These are phyloP conservation scores for Durotheca rogersii DNA, from an alignment of 495 filamentous ascomycete genomes.

Conservation along the genomic window DNA sequence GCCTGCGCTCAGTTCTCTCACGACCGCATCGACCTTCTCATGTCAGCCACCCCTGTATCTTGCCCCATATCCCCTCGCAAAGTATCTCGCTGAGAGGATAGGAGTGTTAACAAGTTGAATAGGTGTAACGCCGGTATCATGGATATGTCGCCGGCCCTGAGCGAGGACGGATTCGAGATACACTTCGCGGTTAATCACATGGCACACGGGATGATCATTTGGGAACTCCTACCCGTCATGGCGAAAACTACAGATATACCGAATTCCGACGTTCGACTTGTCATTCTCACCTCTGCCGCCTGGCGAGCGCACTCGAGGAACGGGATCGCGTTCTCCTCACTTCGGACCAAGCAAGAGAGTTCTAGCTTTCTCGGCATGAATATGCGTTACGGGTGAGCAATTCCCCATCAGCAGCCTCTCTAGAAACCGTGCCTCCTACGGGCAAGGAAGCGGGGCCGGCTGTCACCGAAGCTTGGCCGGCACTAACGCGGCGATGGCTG, in stretches of 20 bases:
- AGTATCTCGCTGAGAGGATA: neutral
- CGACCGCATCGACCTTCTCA: conserved; percentile 44
- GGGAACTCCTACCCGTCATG: conserved; percentile 61
- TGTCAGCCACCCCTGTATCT: conserved; percentile 17
- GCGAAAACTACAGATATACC: conserved; percentile 48
- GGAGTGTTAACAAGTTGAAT: neutral
- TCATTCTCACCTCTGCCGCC: conserved; percentile 37
- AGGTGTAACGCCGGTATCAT: conserved; percentile 67
- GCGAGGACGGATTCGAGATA: conserved; percentile 67
- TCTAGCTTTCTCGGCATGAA: conserved; percentile 17
- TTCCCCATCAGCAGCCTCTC: neutral
- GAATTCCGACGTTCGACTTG: conserved; percentile 43
- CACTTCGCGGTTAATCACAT: conserved; percentile 75
- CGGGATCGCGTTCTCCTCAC: conserved; percentile 42
- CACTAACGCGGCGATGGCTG: neutral
- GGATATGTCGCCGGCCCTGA: conserved; percentile 51
- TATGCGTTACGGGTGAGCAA: conserved; percentile 22
- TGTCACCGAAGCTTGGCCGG: neutral
- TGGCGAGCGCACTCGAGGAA: conserved; percentile 34
- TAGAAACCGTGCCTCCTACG: neutral
- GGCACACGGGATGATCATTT: conserved; percentile 65
- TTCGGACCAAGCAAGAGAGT: conserved; percentile 40
- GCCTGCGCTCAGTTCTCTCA: conserved; percentile 15
- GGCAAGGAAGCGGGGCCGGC: neutral
- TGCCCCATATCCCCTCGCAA: neutral